phyloP scores from a whole-genome alignment of 306 rosid species.

The Calophaca sinica region DNA sequence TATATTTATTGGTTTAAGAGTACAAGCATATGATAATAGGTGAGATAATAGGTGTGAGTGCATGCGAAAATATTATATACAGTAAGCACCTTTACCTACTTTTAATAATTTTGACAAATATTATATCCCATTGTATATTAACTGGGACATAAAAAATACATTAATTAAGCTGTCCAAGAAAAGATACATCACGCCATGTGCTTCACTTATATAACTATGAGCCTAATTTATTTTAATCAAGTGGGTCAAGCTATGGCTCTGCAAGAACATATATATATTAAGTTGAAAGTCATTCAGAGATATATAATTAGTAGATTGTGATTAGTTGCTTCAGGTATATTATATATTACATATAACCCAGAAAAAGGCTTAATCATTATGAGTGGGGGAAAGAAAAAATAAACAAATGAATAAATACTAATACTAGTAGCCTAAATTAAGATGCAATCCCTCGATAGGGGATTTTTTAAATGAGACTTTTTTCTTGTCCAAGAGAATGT shows the following conservation, averaged over 20 bases:
- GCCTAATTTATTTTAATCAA: slow-evolving; percentile 42
- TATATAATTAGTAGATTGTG: slow-evolving; percentile 45
- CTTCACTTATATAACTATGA: slow-evolving; percentile 52
- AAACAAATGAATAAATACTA: not conserved
- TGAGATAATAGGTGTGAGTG: slow-evolving; percentile 48
- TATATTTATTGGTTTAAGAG: slow-evolving; percentile 45
- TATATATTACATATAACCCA: slow-evolving; percentile 37
- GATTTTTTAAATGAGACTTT: slow-evolving; percentile 28
- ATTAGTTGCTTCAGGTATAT: slow-evolving; percentile 46
- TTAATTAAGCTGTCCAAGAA: slow-evolving; percentile 54
- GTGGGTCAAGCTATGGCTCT: slow-evolving; percentile 49
- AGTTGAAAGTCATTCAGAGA: slow-evolving; percentile 39
- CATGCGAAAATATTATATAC: slow-evolving; percentile 66
- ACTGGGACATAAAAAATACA: slow-evolving; percentile 35
- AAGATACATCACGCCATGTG: slow-evolving; percentile 73
- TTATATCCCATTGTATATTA: slow-evolving; percentile 34
- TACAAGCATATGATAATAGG: slow-evolving; percentile 51
- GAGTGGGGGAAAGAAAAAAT: slow-evolving; percentile 2
- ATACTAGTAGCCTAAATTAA: no score
- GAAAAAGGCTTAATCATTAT: slow-evolving; percentile 47
- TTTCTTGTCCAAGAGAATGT: slow-evolving; percentile 35
- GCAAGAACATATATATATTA: slow-evolving; percentile 25
- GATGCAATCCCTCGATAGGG: slow-evolving; percentile 40
- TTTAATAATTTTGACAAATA: slow-evolving; percentile 41
- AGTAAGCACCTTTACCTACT: slow-evolving; percentile 53